A percentile compares a stretch with the other conserved stretches of the same genome.
Evolutionary conservation across 2,329 filamentous ascomycete genomes (phyloP).

Genomic region (Aureobasidium sp.): DNA sequence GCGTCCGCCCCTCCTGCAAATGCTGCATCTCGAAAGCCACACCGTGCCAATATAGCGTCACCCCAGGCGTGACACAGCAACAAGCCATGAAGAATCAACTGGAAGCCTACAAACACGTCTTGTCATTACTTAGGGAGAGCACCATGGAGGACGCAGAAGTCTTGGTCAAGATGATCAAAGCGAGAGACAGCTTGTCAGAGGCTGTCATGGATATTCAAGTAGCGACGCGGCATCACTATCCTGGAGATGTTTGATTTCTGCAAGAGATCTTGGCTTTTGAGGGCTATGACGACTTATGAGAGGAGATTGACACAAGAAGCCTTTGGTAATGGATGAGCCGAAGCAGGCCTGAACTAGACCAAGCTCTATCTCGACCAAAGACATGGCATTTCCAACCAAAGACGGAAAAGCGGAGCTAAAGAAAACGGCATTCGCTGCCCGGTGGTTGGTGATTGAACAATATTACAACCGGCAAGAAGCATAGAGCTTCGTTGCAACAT

Average conservation of each 20-base stretch:
- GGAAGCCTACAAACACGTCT: not conserved
- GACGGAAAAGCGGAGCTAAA: too few relatives aligned
- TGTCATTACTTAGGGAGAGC: not conserved
- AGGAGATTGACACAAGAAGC: too few relatives aligned
- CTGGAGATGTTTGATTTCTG: not conserved
- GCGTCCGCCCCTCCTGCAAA: not conserved
- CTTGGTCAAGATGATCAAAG: not conserved
- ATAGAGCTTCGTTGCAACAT: too few relatives aligned
- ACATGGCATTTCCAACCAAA: too few relatives aligned
- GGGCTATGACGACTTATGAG: too few relatives aligned
- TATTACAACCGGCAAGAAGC: too few relatives aligned
- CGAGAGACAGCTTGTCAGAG: constrained; percentile 18
- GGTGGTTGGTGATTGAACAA: too few relatives aligned
- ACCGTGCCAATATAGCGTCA: not conserved
- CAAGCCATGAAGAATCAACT: constrained; percentile 5
- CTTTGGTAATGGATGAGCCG: too few relatives aligned
- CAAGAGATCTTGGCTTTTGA: not conserved
- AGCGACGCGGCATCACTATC: not conserved
- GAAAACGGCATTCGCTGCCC: too few relatives aligned
- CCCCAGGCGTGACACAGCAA: constrained; percentile 3
- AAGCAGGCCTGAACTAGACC: too few relatives aligned
- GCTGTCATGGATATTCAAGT: not conserved
- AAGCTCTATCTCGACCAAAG: too few relatives aligned
- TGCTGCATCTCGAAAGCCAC: not conserved
- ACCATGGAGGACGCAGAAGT: not conserved